Evolutionary conservation across 345 rosid genomes (phyloP).

Genomic region (Leavenworthia alabamica): DNA sequence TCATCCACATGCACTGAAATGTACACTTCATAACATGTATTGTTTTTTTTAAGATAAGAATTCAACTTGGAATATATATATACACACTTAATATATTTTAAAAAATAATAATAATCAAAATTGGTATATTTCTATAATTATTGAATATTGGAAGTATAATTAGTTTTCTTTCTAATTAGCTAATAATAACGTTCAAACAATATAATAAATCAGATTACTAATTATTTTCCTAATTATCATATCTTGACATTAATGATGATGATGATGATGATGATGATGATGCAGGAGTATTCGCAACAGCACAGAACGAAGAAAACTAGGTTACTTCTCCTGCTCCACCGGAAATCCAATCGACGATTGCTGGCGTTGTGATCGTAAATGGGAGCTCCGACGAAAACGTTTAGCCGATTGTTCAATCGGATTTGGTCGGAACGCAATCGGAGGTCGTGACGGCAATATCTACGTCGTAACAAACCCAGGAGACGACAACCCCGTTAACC

Average conservation of each 20-base stretch:
- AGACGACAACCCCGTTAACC: conserved; percentile 56
- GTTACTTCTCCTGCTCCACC: conserved; percentile 54
- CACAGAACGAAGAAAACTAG: conserved; percentile 60
- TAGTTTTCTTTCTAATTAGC: too few species aligned
- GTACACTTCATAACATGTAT: conserved; percentile 5
- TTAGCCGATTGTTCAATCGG: conserved; percentile 70
- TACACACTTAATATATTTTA: too few species aligned
- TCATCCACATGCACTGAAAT: conserved; percentile 25
- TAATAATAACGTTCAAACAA: too few species aligned
- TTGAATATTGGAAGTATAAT: too few species aligned
- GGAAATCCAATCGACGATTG: conserved; percentile 85
- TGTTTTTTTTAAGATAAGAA: too few species aligned
- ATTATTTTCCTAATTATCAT: too few species aligned
- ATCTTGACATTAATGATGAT: too few species aligned
- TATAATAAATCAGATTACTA: too few species aligned
- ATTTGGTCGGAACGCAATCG: conserved; percentile 71
- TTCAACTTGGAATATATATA: too few species aligned
- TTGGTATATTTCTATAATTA: neutral
- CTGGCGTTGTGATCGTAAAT: conserved; percentile 64
- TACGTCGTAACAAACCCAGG: conserved; percentile 53
- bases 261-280: conserved; percentile 9
- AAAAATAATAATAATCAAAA: too few species aligned
- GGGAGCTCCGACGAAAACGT: conserved; percentile 49
- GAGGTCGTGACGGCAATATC: conserved; percentile 67
- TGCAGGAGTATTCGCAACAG: conserved; percentile 65